These are phyloP conservation scores for Raffaelea arxii DNA, from an alignment of 2,329 filamentous ascomycete genomes.

Conservation along the genomic window DNA sequence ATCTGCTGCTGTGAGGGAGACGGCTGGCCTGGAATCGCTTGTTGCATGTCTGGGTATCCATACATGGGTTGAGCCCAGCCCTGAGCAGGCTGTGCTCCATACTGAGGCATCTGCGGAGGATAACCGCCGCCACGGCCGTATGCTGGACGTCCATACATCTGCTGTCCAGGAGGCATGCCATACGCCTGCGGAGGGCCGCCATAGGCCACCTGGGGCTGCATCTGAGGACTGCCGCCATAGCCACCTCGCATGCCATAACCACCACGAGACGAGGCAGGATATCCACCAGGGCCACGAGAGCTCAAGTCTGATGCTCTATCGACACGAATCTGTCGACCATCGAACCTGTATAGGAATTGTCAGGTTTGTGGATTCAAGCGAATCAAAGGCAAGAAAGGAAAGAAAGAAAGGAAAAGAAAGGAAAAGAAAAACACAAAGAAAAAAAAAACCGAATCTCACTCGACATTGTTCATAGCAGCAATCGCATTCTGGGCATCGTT, in stretches of 20 bases:
- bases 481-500: conserved; percentile 70
- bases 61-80: conserved; percentile 26
- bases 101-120: conserved; percentile 23
- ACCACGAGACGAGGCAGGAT: no score
- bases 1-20: conserved; percentile 25
- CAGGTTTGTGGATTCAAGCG: no score
- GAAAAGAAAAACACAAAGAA: conserved; percentile 12
- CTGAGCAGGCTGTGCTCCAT: conserved; percentile 29
- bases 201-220: conserved; percentile 25
- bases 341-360: no score
- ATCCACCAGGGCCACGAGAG: conserved; percentile 31
- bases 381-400: no score
- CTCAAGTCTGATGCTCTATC: conserved; percentile 86
- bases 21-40: conserved; percentile 21
- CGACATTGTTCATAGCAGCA: conserved; percentile 72
- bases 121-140: conserved; percentile 37
- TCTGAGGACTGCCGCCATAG: conserved; percentile 21
- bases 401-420: conserved; percentile 10
- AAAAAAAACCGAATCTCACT: conserved; percentile 48
- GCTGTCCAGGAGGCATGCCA: conserved; percentile 23
- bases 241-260: conserved; percentile 17
- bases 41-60: conserved; percentile 35
- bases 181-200: conserved; percentile 24
- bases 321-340: conserved; percentile 88
- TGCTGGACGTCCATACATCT: conserved; percentile 28